Evolutionary conservation across 768 basidiomycete genomes (phyloP).

Genomic region (Pulveroboletus sp.): DNA sequence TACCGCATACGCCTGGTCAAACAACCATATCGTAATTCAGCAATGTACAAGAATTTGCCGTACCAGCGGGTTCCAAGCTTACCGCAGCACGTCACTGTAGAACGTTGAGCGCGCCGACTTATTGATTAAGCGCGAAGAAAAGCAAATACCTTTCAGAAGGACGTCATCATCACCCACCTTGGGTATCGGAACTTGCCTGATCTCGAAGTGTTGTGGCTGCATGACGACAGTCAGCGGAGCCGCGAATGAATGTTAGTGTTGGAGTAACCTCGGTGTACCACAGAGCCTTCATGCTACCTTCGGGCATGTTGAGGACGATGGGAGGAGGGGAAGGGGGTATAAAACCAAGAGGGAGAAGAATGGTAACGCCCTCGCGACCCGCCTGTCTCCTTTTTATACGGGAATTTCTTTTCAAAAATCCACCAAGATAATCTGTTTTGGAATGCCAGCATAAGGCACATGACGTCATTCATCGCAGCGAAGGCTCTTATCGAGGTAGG

Average conservation of each 20-base stretch:
- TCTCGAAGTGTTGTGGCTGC: slow-evolving; percentile 63
- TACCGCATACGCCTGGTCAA: slow-evolving; percentile 49
- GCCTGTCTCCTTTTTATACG: slow-evolving; percentile 19
- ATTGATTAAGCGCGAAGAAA: background rate
- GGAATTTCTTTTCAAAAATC: slow-evolving; percentile 8
- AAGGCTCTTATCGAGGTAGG: background rate
- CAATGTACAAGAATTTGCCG: too few relatives aligned
- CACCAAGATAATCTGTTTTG: slow-evolving; percentile 13
- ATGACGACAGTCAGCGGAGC: slow-evolving; percentile 12
- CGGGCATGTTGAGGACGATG: slow-evolving; percentile 37
- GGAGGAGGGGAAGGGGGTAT: background rate
- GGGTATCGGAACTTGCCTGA: slow-evolving; percentile 67
- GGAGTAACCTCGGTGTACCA: slow-evolving; percentile 60
- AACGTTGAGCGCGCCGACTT: slow-evolving; percentile 1
- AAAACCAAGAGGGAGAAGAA: slow-evolving; percentile 4
- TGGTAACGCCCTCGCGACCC: background rate
- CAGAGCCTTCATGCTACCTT: slow-evolving; percentile 70
- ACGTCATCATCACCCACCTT: slow-evolving; percentile 64
- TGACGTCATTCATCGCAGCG: slow-evolving; percentile 23
- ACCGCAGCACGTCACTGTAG: slow-evolving; percentile 43
- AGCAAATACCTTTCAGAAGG: slow-evolving; percentile 59
- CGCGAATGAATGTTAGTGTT: background rate
- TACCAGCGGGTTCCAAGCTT: slow-evolving; percentile 11
- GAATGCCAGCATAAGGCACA: slow-evolving; percentile 13
- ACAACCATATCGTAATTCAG: background rate